These are phyloP conservation scores for Fomitopsis schrenkii DNA, from an alignment of 1,284 basidiomycete genomes.

Conservation along the genomic window DNA sequence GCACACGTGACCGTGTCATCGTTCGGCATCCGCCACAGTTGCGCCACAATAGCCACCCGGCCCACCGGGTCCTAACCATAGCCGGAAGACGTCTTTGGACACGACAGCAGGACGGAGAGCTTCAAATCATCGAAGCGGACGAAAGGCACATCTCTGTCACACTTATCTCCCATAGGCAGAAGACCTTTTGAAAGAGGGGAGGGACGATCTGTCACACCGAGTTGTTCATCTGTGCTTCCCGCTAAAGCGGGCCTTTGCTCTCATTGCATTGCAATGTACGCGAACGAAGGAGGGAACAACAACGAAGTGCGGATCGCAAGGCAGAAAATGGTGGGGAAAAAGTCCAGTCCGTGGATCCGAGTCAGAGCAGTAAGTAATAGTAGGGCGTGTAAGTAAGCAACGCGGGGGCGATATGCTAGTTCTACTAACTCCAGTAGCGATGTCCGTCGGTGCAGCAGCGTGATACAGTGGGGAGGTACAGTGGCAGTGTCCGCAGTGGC, in stretches of 20 bases:
- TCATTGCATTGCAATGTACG: background rate
- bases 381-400: background rate
- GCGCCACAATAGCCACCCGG: no score
- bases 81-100: no score
- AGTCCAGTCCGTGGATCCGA: background rate
- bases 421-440: background rate
- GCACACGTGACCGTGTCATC: background rate
- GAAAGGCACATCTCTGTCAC: no score
- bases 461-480: background rate
- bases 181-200: no score
- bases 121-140: no score
- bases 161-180: no score
- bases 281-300: background rate
- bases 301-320: background rate
- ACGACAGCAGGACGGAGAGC: no score
- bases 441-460: background rate
- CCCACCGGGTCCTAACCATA: background rate
- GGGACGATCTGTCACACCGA: background rate
- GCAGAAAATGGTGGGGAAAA: background rate
- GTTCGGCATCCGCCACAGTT: no score
- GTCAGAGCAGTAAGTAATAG: background rate
- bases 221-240: background rate
- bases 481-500: background rate
- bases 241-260: background rate
- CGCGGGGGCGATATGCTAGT: background rate